Evolutionary conservation across 2,329 filamentous ascomycete species (phyloP), one percentile per base, ranked within the genome.

Genomic region (Saccharata proteae): DNA sequence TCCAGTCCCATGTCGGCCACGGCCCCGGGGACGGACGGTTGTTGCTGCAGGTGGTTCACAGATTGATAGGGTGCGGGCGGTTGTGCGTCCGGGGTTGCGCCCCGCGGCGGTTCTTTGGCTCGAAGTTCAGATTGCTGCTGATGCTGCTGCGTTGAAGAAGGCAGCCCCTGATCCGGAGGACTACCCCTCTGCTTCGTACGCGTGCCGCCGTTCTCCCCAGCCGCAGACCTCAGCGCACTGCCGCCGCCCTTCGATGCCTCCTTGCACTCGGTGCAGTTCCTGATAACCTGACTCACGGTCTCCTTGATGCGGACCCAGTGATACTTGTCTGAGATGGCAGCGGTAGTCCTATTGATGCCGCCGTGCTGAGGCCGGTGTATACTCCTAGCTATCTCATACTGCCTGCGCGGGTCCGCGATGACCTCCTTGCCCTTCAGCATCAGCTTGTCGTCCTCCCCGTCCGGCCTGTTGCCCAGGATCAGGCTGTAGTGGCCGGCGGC

Each of bases 341-440:
- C 86, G 1, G 88, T 96, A 0, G 88, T 96, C 63, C 94, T 94
- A 65, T 98, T 98, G 65, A 96, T 96, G 30, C 90, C 90, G 5
- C 80, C 84, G 51, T 98, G 90, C 24, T 77, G 69, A 35, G 10
- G 14, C 32, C 74, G 65, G 57, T 98, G 90, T 21, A 86, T 69
- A 36, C 69, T 65, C 26, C 80, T 69, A 9, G 86, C 83, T 45
- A 96, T 90, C 38, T 90, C 82, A 54, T 92, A 92, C 62, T 98
- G 90, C 42, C 76, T 74, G 46, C 80, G 74, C 9, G 85, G 83
- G 54, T 94, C 86, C 16, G 82, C 80, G 39, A 98, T 82, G 38
- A 98, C 88, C 60, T 96, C 88, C 58, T 96, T 96, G 51, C 88
- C 88, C 59, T 94, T 94, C 47, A 96, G 73, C 83, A 94, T 93